Evolutionary conservation across 75 land plant genomes (phyloP).

Genomic region (Picea sitchensis): DNA sequence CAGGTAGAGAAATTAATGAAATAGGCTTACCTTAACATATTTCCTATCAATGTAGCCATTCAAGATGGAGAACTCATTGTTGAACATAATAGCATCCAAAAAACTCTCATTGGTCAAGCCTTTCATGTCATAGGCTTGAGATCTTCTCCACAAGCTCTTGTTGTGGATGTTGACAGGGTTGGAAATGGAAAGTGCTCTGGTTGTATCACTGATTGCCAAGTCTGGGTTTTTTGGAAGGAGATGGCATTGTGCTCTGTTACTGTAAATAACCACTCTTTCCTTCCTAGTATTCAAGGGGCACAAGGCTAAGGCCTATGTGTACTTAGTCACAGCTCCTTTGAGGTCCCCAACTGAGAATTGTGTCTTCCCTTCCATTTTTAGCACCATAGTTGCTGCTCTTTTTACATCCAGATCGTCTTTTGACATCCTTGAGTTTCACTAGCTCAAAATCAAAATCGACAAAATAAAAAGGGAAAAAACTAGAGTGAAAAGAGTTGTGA

Average conservation of each 20-base stretch:
- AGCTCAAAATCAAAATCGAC: no score
- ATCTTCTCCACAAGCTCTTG: conserved; percentile 76
- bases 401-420: conserved; percentile 34
- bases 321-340: conserved; percentile 34
- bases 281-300: conserved; percentile 56
- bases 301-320: conserved; percentile 47
- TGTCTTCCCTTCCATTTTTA: conserved; percentile 54
- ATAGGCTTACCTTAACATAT: conserved; percentile 23
- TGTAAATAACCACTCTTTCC: conserved; percentile 65
- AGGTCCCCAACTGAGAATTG: conserved; percentile 50
- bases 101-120: conserved; percentile 74
- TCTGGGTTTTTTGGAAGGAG: conserved; percentile 45
- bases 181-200: conserved; percentile 55
- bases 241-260: conserved; percentile 77
- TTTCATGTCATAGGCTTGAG: conserved; percentile 79
- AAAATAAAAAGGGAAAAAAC: no score
- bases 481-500: no score
- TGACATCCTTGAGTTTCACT: conserved; percentile 33
- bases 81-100: conserved; percentile 58
- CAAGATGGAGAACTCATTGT: conserved; percentile 26
- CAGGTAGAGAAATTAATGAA: no score
- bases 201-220: conserved; percentile 61
- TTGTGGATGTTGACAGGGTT: conserved; percentile 46
- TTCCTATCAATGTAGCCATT: conserved; percentile 9
- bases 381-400: conserved; percentile 22